A percentile compares a stretch with the other conserved stretches of the same genome.
These are phyloP conservation scores for Wickerhamiella pararugosa DNA, from an alignment of 1,139 yeast species.

Conservation along the genomic window DNA sequence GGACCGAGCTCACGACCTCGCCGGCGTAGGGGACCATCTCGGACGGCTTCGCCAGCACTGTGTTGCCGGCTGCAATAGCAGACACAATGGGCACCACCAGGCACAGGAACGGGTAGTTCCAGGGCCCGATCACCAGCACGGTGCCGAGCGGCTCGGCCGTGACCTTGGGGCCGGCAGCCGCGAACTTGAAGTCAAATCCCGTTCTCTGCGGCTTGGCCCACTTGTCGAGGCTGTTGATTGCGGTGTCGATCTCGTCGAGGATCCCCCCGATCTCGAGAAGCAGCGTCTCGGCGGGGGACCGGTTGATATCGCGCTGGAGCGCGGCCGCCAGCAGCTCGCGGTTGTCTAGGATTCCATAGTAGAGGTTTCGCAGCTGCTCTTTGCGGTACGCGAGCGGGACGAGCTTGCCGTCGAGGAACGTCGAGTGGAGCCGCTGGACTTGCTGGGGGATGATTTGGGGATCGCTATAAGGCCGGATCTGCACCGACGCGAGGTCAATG, in stretches of 20 bases:
- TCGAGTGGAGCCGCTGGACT: background rate
- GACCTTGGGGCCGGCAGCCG: conserved; percentile 35
- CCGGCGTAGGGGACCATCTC: conserved; percentile 60
- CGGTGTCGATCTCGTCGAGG: conserved; percentile 41
- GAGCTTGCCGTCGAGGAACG: conserved; percentile 28
- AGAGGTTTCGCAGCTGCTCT: conserved; percentile 52
- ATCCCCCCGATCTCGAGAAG: conserved; percentile 40
- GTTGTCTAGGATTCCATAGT: conserved; percentile 50
- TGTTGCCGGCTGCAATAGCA: conserved; percentile 81
- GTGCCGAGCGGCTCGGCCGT: conserved; percentile 65
- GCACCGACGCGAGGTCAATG: background rate
- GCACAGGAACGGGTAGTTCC: conserved; percentile 69
- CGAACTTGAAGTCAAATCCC: conserved; percentile 33
- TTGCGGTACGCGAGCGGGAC: conserved; percentile 43
- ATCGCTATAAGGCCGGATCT: background rate
- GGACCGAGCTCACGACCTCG: conserved; percentile 37
- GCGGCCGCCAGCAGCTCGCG: conserved; percentile 40
- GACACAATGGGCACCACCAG: conserved; percentile 55
- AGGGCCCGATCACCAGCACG: conserved; percentile 65
- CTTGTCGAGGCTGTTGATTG: conserved; percentile 42
- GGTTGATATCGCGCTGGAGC: conserved; percentile 47
- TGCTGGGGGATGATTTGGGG: background rate
- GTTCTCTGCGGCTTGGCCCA: conserved; percentile 44
- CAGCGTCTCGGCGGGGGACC: conserved; percentile 46
- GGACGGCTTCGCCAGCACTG: conserved; percentile 65